phyloP scores from a whole-genome alignment of 2,329 filamentous ascomycete species.

The Ciborinia camelliae region DNA sequence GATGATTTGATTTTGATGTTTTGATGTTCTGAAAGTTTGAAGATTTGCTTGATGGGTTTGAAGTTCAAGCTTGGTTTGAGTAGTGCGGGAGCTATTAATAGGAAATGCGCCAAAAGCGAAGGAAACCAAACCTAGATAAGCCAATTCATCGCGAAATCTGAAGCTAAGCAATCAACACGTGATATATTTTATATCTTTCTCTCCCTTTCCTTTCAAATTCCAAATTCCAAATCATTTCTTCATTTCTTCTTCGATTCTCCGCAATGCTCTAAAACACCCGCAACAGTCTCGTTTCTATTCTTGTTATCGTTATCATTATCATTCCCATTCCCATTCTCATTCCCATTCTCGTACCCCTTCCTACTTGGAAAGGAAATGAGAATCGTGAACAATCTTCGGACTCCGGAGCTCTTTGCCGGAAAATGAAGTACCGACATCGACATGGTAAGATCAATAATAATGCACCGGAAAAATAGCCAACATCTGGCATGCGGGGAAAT shows the following conservation, averaged over 20 bases:
- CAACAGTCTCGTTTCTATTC: not conserved
- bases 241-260: no score
- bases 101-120: no score
- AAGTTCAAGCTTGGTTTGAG: not conserved
- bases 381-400: not conserved
- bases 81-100: no score
- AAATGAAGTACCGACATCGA: slow-evolving; percentile 7
- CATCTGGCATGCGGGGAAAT: not conserved
- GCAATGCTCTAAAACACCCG: not conserved
- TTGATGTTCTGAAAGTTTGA: not conserved
- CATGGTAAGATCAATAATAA: slow-evolving; percentile 1
- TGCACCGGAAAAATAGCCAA: not conserved
- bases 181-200: no score
- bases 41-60: no score
- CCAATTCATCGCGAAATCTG: no score
- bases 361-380: not conserved
- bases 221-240: not conserved
- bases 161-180: no score
- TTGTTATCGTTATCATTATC: not conserved
- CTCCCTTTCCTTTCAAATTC: no score
- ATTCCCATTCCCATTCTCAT: no score
- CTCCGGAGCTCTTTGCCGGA: not conserved
- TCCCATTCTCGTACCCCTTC: no score
- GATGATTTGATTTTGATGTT: not conserved
- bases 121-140: no score